Evolutionary conservation across 768 basidiomycete species (phyloP).

Genomic region (Boletus pseudo-olivaceus): DNA sequence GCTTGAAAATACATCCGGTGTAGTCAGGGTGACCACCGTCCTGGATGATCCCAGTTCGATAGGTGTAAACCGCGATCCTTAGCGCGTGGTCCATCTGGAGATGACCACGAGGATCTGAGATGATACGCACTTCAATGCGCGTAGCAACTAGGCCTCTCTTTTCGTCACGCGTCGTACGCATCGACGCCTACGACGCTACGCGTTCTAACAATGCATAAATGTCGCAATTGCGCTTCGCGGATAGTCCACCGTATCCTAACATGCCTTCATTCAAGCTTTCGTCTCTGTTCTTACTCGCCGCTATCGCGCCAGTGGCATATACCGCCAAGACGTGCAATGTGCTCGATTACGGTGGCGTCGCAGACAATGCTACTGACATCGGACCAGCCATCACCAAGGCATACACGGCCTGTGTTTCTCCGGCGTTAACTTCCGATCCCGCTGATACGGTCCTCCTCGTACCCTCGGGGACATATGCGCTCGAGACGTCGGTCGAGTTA

Average conservation of each 20-base stretch:
- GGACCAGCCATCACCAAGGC: slow-evolving; percentile 6
- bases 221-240: not conserved
- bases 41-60: not conserved
- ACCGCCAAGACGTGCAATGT: slow-evolving; percentile 10
- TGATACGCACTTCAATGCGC: not conserved
- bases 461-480: slow-evolving; percentile 4
- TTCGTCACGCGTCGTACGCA: not conserved
- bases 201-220: not conserved
- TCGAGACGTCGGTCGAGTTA: not conserved
- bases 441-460: slow-evolving; percentile 4
- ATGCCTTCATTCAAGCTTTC: not conserved
- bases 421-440: not conserved
- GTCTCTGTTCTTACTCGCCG: slow-evolving; percentile 1
- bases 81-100: too few species aligned
- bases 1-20: too few species aligned
- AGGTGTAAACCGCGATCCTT: too few species aligned
- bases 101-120: not conserved
- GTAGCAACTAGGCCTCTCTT: not conserved
- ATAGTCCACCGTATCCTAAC: not conserved
- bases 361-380: slow-evolving; percentile 4
- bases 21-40: not conserved
- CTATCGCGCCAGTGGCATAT: not conserved
- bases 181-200: not conserved
- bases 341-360: slow-evolving; percentile 3
- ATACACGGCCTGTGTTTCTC: not conserved